A percentile compares a stretch with the other conserved stretches of the same genome.
phyloP scores from a whole-genome alignment of 2,329 filamentous ascomycete genomes.

The Sporothrix curviconia region DNA sequence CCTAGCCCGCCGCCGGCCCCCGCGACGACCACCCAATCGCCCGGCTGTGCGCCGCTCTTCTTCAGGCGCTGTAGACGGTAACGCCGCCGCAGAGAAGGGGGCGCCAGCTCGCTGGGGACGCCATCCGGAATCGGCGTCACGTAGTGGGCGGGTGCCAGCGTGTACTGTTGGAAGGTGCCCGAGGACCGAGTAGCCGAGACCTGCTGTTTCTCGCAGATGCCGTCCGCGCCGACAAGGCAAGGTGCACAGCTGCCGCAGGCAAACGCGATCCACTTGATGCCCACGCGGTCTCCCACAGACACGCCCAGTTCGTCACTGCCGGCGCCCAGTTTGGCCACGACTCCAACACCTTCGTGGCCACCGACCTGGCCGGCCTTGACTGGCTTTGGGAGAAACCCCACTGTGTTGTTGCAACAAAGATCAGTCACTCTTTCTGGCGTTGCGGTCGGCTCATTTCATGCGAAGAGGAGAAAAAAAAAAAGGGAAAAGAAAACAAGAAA shows the following conservation, averaged over 20 bases:
- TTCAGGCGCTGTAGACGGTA: conserved; percentile 32
- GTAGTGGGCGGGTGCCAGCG: conserved; percentile 42
- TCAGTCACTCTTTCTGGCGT: background rate
- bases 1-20: conserved; percentile 56
- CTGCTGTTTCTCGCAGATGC: conserved; percentile 55
- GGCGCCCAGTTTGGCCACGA: conserved; percentile 44
- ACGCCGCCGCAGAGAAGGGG: conserved; percentile 19
- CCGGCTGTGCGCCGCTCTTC: conserved; percentile 20
- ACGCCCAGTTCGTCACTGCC: conserved; percentile 36
- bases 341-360: conserved; percentile 60
- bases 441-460: no score
- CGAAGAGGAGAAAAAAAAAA: background rate
- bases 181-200: conserved; percentile 59
- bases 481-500: no score
- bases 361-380: conserved; percentile 34
- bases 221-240: conserved; percentile 52
- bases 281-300: conserved; percentile 17
- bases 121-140: conserved; percentile 23
- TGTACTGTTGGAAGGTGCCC: conserved; percentile 71
- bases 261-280: conserved; percentile 9
- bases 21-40: conserved; percentile 28
- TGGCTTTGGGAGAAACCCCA: background rate
- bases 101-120: conserved; percentile 17
- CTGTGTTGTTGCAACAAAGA: background rate
- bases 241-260: background rate